These are phyloP conservation scores for Nannizzia gypsea DNA, from an alignment of 2,329 filamentous ascomycete species.

Conservation along the genomic window DNA sequence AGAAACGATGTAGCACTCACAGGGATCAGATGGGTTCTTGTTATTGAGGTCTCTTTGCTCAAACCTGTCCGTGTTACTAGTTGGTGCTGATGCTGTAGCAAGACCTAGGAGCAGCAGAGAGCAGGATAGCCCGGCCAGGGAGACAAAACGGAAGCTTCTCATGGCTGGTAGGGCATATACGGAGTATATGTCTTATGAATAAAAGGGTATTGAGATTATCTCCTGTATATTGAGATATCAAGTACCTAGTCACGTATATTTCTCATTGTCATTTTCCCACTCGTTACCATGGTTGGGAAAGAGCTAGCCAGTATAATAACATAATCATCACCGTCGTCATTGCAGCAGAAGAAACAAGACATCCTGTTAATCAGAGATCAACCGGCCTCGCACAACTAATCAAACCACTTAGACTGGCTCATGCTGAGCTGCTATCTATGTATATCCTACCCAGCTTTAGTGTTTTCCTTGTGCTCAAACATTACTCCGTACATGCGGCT, in stretches of 20 bases:
- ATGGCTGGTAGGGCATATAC: background rate
- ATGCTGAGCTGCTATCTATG: too few relatives aligned
- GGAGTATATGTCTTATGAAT: background rate
- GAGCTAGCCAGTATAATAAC: background rate
- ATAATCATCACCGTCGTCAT: background rate
- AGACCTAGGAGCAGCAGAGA: background rate
- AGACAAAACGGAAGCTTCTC: background rate
- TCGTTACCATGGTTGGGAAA: background rate
- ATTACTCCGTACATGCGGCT: background rate
- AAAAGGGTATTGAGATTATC: background rate
- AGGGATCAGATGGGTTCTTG: conserved; percentile 19
- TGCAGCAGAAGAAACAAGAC: too few relatives aligned
- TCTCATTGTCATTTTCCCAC: background rate
- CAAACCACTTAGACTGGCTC: too few relatives aligned
- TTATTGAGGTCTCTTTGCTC: background rate
- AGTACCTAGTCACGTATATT: background rate
- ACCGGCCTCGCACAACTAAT: too few relatives aligned
- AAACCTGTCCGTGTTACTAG: too few relatives aligned
- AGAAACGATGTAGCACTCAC: conserved; percentile 39
- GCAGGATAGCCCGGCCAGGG: conserved; percentile 1
- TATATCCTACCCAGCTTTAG: too few relatives aligned
- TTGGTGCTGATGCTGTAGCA: background rate
- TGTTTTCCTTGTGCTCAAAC: too few relatives aligned
- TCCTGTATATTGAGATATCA: background rate
- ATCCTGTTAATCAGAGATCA: too few relatives aligned